phyloP scores from a whole-genome alignment of 2,329 filamentous ascomycete species.

The Colletotrichum sp. region DNA sequence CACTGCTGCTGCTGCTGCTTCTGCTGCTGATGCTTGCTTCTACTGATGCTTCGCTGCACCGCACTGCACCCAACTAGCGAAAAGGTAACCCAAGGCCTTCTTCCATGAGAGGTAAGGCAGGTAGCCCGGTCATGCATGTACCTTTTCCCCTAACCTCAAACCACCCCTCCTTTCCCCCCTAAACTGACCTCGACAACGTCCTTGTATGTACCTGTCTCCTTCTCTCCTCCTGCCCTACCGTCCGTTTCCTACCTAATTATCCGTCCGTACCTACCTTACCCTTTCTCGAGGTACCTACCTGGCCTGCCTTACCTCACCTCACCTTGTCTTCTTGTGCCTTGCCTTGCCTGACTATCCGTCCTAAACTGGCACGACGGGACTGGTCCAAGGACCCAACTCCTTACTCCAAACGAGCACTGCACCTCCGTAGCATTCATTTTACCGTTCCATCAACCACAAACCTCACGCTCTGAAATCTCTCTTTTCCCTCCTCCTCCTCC shows the following conservation, averaged over 20 bases:
- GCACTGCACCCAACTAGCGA: not conserved
- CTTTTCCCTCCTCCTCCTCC: not conserved
- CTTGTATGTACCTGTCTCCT: not conserved
- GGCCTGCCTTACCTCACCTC: not conserved
- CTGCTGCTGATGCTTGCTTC: not conserved
- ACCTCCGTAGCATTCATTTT: not conserved
- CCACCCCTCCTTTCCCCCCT: not conserved
- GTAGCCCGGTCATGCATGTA: not conserved
- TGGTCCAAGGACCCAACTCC: not conserved
- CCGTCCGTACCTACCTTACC: not conserved
- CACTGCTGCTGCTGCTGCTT: not conserved
- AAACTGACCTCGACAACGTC: not conserved
- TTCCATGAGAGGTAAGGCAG: not conserved
- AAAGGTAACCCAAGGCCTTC: not conserved
- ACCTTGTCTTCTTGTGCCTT: not conserved
- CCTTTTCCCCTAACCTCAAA: not conserved
- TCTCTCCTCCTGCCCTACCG: not conserved
- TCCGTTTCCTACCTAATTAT: not conserved
- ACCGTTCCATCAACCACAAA: slow-evolving; percentile 1
- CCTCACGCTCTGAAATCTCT: not conserved
- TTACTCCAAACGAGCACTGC: not conserved
- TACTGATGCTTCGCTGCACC: not conserved
- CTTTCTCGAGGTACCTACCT: not conserved
- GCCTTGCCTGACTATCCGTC: not conserved
- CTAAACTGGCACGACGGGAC: not conserved